Percentiles rank a stretch among this genome's conserved stretches.
Conservation (phyloP, 2,329 filamentous ascomycete species). For the Alternaria tenuissima region DNA sequence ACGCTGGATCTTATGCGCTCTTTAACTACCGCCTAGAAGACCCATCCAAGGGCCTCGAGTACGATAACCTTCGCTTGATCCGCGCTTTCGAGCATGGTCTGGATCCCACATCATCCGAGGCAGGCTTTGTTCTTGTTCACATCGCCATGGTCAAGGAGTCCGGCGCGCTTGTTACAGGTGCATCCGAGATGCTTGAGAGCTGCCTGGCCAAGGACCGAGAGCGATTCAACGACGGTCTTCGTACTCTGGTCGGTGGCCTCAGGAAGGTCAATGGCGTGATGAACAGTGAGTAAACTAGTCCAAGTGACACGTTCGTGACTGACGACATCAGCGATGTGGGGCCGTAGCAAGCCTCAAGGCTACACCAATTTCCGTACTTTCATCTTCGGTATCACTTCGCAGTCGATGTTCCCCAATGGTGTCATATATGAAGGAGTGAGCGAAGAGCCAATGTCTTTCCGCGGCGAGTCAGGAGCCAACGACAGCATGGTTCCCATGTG, state of each 20-base stretch:
- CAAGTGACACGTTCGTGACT: background rate
- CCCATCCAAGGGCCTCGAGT: conserved; percentile 61
- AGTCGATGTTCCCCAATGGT: conserved; percentile 92
- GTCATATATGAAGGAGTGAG: conserved; percentile 88
- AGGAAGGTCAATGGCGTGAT: conserved; percentile 78
- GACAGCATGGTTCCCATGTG: conserved; percentile 93
- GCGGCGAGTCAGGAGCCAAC: conserved; percentile 92
- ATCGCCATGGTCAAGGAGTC: conserved; percentile 95
- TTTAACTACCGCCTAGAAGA: conserved; percentile 71
- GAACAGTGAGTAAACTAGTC: conserved; percentile 65
- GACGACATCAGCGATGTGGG: conserved; percentile 76
- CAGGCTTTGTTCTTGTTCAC: conserved; percentile 94
- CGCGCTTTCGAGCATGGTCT: conserved; percentile 91
- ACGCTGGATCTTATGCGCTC: conserved; percentile 68
- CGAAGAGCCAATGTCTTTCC: conserved; percentile 79
- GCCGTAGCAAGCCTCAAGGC: conserved; percentile 79
- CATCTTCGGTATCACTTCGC: conserved; percentile 93
- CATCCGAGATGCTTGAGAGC: conserved; percentile 70
- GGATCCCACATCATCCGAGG: conserved; percentile 86
- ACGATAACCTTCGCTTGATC: conserved; percentile 77
- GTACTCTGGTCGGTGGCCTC: conserved; percentile 66
- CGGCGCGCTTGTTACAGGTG: conserved; percentile 76
- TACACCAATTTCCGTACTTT: conserved; percentile 95
- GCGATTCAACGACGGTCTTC: conserved; percentile 65
- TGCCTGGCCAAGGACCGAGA: conserved; percentile 56